phyloP scores from a whole-genome alignment of 768 basidiomycete species.

The Lactifluus hygrophoroides region DNA sequence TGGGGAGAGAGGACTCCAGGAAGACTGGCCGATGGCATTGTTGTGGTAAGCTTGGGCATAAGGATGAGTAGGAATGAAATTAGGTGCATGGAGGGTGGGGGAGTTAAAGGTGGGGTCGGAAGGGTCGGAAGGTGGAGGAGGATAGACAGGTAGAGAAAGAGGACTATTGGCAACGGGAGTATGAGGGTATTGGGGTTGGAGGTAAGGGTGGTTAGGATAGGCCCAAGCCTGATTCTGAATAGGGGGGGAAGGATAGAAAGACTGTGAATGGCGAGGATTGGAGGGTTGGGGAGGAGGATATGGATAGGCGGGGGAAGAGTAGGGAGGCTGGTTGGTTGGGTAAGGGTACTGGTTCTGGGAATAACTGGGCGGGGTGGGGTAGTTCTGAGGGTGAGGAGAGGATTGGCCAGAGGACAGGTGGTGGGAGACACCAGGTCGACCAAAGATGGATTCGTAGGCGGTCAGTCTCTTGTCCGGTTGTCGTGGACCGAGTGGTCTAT shows the following conservation, averaged over 20 bases:
- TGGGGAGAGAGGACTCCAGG: slow-evolving; percentile 22
- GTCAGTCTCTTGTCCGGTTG: slow-evolving; percentile 63
- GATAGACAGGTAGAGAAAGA: slow-evolving; percentile 38
- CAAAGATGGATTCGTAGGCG: slow-evolving; percentile 85
- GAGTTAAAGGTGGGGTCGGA: slow-evolving; percentile 40
- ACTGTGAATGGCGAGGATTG: slow-evolving; percentile 31
- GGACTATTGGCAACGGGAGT: slow-evolving; percentile 44
- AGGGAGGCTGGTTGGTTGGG: slow-evolving; percentile 32
- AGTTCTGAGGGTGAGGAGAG: slow-evolving; percentile 20
- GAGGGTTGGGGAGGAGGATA: slow-evolving; percentile 22
- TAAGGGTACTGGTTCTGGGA: slow-evolving; percentile 28
- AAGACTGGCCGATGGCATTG: slow-evolving; percentile 28
- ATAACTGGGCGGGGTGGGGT: slow-evolving; percentile 18
- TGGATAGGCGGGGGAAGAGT: slow-evolving; percentile 26
- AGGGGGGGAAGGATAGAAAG: slow-evolving; percentile 30
- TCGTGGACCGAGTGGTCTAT: slow-evolving; percentile 52
- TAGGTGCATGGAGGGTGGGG: slow-evolving; percentile 45
- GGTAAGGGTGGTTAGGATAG: slow-evolving; percentile 26
- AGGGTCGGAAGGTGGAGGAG: slow-evolving; percentile 41
- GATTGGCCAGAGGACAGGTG: slow-evolving; percentile 30
- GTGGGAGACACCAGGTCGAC: slow-evolving; percentile 55
- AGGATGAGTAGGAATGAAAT: slow-evolving; percentile 71
- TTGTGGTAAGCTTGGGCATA: slow-evolving; percentile 47
- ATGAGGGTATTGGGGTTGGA: slow-evolving; percentile 28
- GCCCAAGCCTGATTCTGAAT: slow-evolving; percentile 22